Evolutionary conservation across 345 rosid genomes (phyloP).

Genomic region (Limnanthes douglasii): DNA sequence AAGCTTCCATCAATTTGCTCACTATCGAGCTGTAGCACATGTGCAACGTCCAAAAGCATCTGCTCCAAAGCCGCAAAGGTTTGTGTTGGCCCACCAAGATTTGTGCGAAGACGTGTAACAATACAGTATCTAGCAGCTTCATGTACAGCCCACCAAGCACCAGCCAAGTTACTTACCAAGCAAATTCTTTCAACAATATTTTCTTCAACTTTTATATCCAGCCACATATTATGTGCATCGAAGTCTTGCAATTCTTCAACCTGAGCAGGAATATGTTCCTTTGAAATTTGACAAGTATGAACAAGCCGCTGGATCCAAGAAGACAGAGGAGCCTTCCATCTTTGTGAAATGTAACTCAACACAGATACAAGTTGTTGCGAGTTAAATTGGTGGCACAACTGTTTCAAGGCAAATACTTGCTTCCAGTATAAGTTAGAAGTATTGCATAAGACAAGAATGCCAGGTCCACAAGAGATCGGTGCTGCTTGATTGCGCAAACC

Average conservation of each 20-base stretch:
- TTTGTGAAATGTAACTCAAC: slow-evolving; percentile 82
- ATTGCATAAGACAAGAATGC: slow-evolving; percentile 22
- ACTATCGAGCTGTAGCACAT: slow-evolving; percentile 59
- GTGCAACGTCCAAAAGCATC: slow-evolving; percentile 84
- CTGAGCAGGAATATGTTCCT: slow-evolving; percentile 26
- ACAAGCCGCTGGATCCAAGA: slow-evolving; percentile 76
- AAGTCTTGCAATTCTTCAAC: slow-evolving; percentile 38
- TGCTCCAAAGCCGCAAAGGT: slow-evolving; percentile 90
- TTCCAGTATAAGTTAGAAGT: slow-evolving; percentile 62
- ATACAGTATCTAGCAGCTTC: slow-evolving; percentile 92
- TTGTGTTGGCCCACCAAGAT: slow-evolving; percentile 94
- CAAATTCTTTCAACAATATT: slow-evolving; percentile 53
- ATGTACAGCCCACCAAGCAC: slow-evolving; percentile 95
- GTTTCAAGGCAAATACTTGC: slow-evolving; percentile 75
- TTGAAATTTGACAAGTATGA: slow-evolving; percentile 30
- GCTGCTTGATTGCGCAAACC: slow-evolving; percentile 35
- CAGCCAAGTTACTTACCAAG: slow-evolving; percentile 62
- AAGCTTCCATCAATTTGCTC: slow-evolving; percentile 70
- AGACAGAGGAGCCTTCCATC: slow-evolving; percentile 82
- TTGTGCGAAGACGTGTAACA: slow-evolving; percentile 71
- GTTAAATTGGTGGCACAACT: slow-evolving; percentile 49
- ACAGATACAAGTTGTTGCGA: slow-evolving; percentile 84
- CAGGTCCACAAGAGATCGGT: slow-evolving; percentile 23
- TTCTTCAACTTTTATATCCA: slow-evolving; percentile 43
- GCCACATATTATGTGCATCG: slow-evolving; percentile 24